Percentiles rank a stretch among this genome's conserved stretches.
These are phyloP conservation scores for Articulospora tetracladia DNA, from an alignment of 495 filamentous ascomycete species.

Conservation along the genomic window DNA sequence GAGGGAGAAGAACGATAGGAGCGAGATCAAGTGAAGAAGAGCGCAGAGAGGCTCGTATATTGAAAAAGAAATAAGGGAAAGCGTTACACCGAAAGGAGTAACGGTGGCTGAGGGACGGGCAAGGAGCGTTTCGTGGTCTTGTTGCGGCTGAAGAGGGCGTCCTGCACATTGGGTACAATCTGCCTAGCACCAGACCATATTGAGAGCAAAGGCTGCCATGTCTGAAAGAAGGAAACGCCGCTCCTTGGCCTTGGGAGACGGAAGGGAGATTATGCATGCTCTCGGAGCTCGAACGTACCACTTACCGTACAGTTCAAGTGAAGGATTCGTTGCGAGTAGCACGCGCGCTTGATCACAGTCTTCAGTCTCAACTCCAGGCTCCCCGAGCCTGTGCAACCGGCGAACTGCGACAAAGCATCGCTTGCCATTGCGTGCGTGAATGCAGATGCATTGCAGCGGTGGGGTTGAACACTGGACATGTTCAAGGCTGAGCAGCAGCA, in stretches of 20 bases:
- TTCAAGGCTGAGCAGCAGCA: no score
- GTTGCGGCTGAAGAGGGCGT: background rate
- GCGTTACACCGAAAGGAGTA: background rate
- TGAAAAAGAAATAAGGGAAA: background rate
- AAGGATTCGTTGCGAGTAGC: background rate
- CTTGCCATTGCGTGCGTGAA: no score
- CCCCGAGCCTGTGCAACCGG: no score
- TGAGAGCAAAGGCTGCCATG: background rate
- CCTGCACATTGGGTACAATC: background rate
- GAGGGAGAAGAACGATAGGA: background rate
- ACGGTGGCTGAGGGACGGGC: background rate
- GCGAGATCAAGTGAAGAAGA: background rate
- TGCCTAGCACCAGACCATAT: background rate
- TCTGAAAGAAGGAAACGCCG: background rate
- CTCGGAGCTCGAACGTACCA: background rate
- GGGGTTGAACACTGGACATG: no score
- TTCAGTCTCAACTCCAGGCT: no score
- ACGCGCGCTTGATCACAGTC: no score
- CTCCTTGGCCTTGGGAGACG: background rate
- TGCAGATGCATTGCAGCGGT: no score
- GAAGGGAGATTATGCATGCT: background rate
- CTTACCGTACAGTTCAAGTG: background rate
- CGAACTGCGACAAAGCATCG: no score
- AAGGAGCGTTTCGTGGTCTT: background rate
- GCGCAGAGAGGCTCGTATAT: background rate